These are phyloP conservation scores for Chrysochromulina tobinii DNA, from an alignment of 78 protist species.

Conservation along the genomic window DNA sequence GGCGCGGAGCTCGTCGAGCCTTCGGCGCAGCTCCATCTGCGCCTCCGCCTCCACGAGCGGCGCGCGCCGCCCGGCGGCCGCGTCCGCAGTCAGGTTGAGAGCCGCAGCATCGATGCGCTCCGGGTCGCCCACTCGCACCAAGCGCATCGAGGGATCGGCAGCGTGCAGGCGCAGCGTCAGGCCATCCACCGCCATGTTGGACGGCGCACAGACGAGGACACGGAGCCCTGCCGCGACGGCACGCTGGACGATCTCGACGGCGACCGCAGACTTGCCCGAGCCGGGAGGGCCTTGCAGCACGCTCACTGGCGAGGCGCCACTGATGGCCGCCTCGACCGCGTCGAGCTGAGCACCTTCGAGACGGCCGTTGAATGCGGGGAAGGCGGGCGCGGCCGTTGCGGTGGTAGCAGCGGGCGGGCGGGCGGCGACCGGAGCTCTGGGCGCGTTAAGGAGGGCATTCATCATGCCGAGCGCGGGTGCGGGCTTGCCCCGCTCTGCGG, in stretches of 20 bases:
- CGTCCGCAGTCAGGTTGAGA: background rate
- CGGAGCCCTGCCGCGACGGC: slow-evolving; percentile 38
- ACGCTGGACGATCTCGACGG: slow-evolving; percentile 70
- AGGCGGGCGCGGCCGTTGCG: background rate
- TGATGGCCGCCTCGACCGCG: background rate
- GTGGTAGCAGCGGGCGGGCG: too few relatives aligned
- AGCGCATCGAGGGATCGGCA: background rate
- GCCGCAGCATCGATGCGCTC: background rate
- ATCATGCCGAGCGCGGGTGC: background rate
- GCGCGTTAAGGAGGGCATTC: background rate
- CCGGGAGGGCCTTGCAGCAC: slow-evolving; percentile 53
- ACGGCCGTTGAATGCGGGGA: background rate
- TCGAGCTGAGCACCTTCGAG: background rate
- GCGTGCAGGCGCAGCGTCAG: slow-evolving; percentile 26
- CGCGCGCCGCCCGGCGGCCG: background rate
- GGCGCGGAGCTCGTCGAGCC: background rate
- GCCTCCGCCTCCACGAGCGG: slow-evolving; percentile 24
- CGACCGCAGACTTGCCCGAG: slow-evolving; percentile 49
- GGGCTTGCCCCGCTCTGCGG: background rate
- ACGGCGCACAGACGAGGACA: slow-evolving; percentile 79
- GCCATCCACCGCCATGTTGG: slow-evolving; percentile 75
- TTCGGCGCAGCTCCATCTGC: background rate
- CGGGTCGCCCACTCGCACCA: background rate
- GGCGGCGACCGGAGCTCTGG: too few relatives aligned
- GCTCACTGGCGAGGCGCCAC: background rate